Evolutionary conservation across 345 rosid genomes (phyloP), one percentile per base, ranked within the genome.

Genomic region (Conringia planisiliqua): DNA sequence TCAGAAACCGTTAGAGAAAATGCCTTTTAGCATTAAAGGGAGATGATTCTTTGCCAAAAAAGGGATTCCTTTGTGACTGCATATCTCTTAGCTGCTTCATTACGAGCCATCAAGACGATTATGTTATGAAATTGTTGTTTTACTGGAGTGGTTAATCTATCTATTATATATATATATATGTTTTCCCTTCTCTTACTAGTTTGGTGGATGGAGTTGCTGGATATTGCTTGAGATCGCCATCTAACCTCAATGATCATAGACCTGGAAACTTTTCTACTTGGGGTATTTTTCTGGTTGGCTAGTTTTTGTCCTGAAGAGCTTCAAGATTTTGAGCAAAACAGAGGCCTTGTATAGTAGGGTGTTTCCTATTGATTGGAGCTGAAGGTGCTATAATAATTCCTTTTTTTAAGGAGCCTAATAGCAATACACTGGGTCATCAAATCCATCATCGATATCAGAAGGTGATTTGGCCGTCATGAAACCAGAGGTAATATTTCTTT

Each of bases 401-500:
- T 40, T 32, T 2, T 18, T 62, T 42, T 6, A 17, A 18, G 69
- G 55, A 29, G 55, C 7, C 27, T 14, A 47, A 14, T 66, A 50
- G 42, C 55, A 73, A 35, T 33, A 69, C 30, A 52, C 40, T 74
- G 52, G 74, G 29, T 70, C 30, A 59, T 74, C 46, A 59, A 26
- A 36, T 66, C 74, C 58, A 52, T 38, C 52, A 46, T 22, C 68
- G 48, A 92, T 90, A 92, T 84, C 94, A 72, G 96, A 92, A 81
- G 81, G 75, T 71, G 72, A 80, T 80, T 77, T 88, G 89, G 88
- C 89, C 22, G 84, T 88, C 51, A 82, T 85, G 51, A 86, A 91
- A 84, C 88, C 93, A 35, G 92, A 92, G 92, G 97, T 92, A 44
- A 65, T 70, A 42, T 27, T 60, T 50, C 50, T 36, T 59, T 30